Percentiles rank a stretch among this genome's conserved stretches.
Evolutionary conservation across 2,329 filamentous ascomycete genomes (phyloP).

Genomic region (Trichoderma afroharzianum): DNA sequence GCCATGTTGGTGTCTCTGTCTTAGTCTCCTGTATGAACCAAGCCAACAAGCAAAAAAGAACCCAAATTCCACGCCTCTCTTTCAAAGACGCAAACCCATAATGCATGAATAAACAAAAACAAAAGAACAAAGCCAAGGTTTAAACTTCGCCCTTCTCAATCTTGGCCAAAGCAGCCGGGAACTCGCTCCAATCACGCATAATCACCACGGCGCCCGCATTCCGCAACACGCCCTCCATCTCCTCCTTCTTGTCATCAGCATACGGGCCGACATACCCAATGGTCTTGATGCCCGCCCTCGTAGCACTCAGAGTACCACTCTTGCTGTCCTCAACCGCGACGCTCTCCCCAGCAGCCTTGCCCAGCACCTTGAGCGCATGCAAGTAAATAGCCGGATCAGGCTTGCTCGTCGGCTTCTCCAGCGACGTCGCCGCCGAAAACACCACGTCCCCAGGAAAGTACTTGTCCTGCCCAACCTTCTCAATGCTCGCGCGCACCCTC

Average conservation of each 20-base stretch:
- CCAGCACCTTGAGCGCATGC: conserved; percentile 69
- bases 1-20: not conserved
- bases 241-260: conserved; percentile 53
- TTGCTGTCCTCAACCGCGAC: conserved; percentile 87
- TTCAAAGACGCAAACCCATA: too few relatives aligned
- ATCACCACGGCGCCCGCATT: conserved; percentile 61
- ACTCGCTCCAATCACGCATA: conserved; percentile 59
- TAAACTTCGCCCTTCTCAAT: conserved; percentile 41
- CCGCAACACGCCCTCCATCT: conserved; percentile 60
- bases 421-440: conserved; percentile 77
- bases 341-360: conserved; percentile 66
- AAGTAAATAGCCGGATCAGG: conserved; percentile 88
- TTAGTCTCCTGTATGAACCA: not conserved
- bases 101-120: not conserved
- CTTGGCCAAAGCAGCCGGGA: conserved; percentile 45
- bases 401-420: conserved; percentile 80
- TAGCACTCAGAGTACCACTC: conserved; percentile 71
- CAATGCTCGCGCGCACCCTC: conserved; percentile 71
- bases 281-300: conserved; percentile 73
- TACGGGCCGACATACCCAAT: conserved; percentile 86
- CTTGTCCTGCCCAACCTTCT: conserved; percentile 74
- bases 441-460: conserved; percentile 74
- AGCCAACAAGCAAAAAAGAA: not conserved
- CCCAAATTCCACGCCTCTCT: not conserved
- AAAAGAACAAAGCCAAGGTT: not conserved